Evolutionary conservation across 2,329 filamentous ascomycete species (phyloP), one percentile per base, ranked within the genome.

Genomic region (Trichoderma sp.): DNA sequence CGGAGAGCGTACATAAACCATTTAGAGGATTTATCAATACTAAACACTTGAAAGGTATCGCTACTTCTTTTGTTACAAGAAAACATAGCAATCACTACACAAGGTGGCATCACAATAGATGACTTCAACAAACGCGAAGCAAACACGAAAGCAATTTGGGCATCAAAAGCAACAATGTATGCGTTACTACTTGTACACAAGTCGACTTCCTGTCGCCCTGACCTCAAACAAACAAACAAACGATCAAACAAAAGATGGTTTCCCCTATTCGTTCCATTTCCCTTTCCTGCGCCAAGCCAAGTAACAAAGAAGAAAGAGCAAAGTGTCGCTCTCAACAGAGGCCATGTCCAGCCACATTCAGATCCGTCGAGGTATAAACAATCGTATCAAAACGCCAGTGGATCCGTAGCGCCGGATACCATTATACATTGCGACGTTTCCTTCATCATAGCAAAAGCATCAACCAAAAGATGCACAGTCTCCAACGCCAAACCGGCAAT

Each of bases 311-410:
- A 70, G 74, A 75, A 74, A 34, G 71, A 74, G 53, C 18, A 36
- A 73, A 73, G 63, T 67, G 58, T 73, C n/a, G 63, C 67, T 70
- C 67, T 60, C 24, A 21, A 68, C 43, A 62, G 47, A 63, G 62
- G 69, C 67, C 72, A 70, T 68, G 71, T 69, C 72, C 61, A 36
- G 57, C 72, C 70, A 72, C 73, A 75, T 75, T 70, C 67, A 75
- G 73, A 76, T 71, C 57, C 72, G 58, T 71, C 66, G 61, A 73
- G 71, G 64, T 75, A 73, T 21, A 76, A 71, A 75, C 72, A 76
- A 76, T 76, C 74, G 77, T 73, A 74, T 74, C 18, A 64, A 67
- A 77, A 78, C 76, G 74, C 77, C 78, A 76, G 71, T 74, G 69
- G 73, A 75, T 71, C 74, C 67, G n/a, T 28, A 51, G 43, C 21